Evolutionary conservation across 164 flowering plant genomes (phyloP).

Genomic region (Tetrastigma voinierianum): DNA sequence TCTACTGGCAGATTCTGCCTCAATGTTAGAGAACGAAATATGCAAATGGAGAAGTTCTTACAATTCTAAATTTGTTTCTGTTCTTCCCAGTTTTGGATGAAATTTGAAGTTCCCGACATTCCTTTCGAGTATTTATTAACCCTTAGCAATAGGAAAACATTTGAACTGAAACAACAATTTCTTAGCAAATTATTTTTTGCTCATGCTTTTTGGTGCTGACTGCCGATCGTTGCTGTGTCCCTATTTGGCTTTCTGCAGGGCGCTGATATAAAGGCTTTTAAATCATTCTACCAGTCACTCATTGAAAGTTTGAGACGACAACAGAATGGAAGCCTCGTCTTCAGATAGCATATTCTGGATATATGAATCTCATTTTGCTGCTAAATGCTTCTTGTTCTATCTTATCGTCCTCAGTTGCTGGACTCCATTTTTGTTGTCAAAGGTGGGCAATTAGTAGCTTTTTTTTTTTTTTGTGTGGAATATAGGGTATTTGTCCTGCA

Average conservation of each 20-base stretch:
- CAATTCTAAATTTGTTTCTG: too few species aligned
- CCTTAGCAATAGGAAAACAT: too few species aligned
- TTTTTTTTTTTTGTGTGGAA: too few species aligned
- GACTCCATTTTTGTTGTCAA: constrained; percentile 15
- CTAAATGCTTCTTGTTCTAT: neutral
- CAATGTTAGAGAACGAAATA: too few species aligned
- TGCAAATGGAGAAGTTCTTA: too few species aligned
- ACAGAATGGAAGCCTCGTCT: constrained; percentile 84
- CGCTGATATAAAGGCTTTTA: constrained; percentile 69
- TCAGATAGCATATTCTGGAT: constrained; percentile 65
- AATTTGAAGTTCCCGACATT: too few species aligned
- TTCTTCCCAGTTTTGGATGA: too few species aligned
- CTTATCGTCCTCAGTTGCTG: neutral
- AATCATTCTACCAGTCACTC: constrained; percentile 76
- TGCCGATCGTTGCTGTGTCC: neutral
- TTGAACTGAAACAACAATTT: neutral
- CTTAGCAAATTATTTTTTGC: neutral
- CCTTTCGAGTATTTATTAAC: too few species aligned
- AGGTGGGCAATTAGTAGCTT: constrained; percentile 10
- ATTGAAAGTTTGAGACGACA: constrained; percentile 70
- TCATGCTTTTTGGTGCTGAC: neutral
- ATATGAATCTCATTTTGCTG: neutral
- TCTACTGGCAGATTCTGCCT: too few species aligned
- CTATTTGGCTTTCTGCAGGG: constrained; percentile 48
- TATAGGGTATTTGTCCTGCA: neutral